Percentiles rank a stretch among this genome's conserved stretches.
Evolutionary conservation across 2,329 filamentous ascomycete genomes (phyloP).

Genomic region (Leptographium procerum): DNA sequence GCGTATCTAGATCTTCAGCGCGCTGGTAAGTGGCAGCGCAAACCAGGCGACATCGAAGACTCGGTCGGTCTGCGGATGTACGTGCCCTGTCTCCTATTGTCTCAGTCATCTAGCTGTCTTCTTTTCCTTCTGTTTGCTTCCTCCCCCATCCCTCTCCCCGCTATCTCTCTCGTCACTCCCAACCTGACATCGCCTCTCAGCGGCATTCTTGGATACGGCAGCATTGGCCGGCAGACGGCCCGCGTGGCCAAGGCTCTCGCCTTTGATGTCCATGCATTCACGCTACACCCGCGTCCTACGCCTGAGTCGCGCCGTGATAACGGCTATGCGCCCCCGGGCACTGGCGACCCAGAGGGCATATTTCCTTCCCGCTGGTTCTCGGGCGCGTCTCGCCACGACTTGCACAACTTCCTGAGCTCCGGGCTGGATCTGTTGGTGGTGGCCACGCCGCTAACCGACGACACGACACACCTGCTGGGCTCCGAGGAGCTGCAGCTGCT

Average conservation of each 20-base stretch:
- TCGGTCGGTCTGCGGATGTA: conserved; percentile 38
- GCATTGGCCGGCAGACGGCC: conserved; percentile 41
- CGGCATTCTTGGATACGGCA: conserved; percentile 43
- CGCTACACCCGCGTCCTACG: conserved; percentile 55
- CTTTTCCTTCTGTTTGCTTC: neutral
- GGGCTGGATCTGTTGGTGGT: conserved; percentile 42
- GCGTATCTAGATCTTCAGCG: conserved; percentile 32
- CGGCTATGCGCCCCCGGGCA: conserved; percentile 57
- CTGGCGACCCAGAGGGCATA: conserved; percentile 39
- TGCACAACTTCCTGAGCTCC: conserved; percentile 38
- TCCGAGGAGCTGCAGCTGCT: conserved; percentile 36
- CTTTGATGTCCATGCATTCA: conserved; percentile 65
- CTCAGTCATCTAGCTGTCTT: neutral
- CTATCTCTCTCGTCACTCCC: neutral
- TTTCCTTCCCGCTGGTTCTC: conserved; percentile 41
- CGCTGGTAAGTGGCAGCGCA: conserved; percentile 30
- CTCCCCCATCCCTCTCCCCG: no score
- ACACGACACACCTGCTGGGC: conserved; percentile 39
- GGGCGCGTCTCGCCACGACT: conserved; percentile 28
- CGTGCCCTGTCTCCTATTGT: conserved; percentile 13
- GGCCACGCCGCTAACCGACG: conserved; percentile 36
- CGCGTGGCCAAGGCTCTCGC: conserved; percentile 53
- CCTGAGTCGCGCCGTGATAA: conserved; percentile 51
- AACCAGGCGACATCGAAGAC: conserved; percentile 25
- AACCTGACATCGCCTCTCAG: conserved; percentile 16